Evolutionary conservation across 148 eudicot species (phyloP), one percentile per base, ranked within the genome.

Genomic region (Chenopodium suecicum): DNA sequence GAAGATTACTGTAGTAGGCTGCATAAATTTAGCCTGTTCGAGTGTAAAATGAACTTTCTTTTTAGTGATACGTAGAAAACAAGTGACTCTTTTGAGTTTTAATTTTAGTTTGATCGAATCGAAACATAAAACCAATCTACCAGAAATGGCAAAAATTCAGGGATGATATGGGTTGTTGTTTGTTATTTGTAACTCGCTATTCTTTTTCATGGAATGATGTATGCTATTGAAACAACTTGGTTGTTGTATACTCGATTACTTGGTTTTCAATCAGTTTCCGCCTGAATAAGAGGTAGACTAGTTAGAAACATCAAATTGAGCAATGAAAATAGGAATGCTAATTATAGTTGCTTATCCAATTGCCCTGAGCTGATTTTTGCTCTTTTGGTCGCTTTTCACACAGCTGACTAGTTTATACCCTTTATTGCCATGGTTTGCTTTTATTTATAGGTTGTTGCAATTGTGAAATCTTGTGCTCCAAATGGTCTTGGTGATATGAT

Each of bases 401-500:
- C 16, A 3, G 70, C 37, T 67, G 5, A 9, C 54, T 72, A 5
- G 22, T 37, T 37, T 37, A 37, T 37, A 0, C 44, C 25, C 9
- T 13, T 46, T 20, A 2, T 44, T 72, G 75, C 14, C 20, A 4
- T 7, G 3, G 4, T 9, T 47, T 25, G 58, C 70, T 74, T 78
- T 73, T 68, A 69, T 31, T 70, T 81, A 31, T 84, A 95, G 99
- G 91, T 95, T 83, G 94, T 94, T 80, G 99, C 95, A 74, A 83
- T 95, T 64, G 87, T 95, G 80, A 94, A 89, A 83, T 91, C 95
- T 74, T 92, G 92, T 81, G 83, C 85, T 9, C 89, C 91, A 60
- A 92, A 91, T 88, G 94, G 94, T 85, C 88, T 91, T 77, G 99
- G 98, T 88, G 99, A 90, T 88, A 68, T 94, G 84, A 88, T 84